Evolutionary conservation across 768 basidiomycete species (phyloP), one percentile per base, ranked within the genome.

Genomic region (Leccinum variicolor): DNA sequence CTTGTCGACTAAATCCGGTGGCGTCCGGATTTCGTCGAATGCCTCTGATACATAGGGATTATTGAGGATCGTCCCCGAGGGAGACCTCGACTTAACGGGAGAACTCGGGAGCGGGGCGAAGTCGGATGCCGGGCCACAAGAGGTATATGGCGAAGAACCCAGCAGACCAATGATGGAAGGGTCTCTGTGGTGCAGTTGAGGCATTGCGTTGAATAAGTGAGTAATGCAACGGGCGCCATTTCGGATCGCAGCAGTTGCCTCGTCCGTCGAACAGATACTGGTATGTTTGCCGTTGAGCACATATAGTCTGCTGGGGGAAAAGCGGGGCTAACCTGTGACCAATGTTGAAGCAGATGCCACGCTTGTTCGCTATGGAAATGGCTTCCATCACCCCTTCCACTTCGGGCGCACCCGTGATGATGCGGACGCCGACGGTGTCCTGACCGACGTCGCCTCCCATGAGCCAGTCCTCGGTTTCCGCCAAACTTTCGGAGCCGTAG

Each of bases 201-300:
- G 90, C 92, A 94, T 94, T 7, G 92, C 91, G 63, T 96, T 96
- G 84, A 93, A 94, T 25, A 95, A 77, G 72, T 95, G 94, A 0
- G 94, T 95, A 62, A 95, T 91, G 56, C 93, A 82, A n/a, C 84
- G 79, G 6, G 92, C 90, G 19, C 93, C 93, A 56, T 79, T 77
- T 17, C 79, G 73, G 5, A 94, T 80, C 3, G 91, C 91, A 8
- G 81, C 73, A 19, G 84, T 85, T 7, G 93, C 91, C 58, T 85
- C 74, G 26, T 86, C 83, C 1, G 90, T 87, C 15, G 84, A 82
- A 23, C 92, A 92, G 64, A 84, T 82, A 64, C 91, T 93, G 11
- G 41, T 43, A 55, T 29, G 17, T 11, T 29, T 6, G 26, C 33
- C 17, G 25, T 52, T 61, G 51, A 63, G 52, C 15, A 17, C 43